A percentile compares a stretch with the other conserved stretches of the same genome.
phyloP scores from a whole-genome alignment of 2,329 filamentous ascomycete genomes.

The Penicillium sp. region DNA sequence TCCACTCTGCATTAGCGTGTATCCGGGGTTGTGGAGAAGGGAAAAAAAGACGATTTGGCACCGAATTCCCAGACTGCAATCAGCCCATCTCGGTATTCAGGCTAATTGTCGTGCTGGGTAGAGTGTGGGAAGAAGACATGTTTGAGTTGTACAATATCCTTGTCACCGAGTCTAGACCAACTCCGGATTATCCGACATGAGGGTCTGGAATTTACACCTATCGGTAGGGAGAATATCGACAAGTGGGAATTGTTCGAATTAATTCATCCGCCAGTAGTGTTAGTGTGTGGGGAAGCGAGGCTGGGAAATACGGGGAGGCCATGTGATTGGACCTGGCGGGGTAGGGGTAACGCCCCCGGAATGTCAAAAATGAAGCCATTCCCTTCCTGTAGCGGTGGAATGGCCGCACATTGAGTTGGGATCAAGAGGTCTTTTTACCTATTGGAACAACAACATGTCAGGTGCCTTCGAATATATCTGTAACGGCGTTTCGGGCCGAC shows the following conservation, averaged over 20 bases:
- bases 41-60: neutral
- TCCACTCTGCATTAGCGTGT: slow-evolving; percentile 7
- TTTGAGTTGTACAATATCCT: neutral
- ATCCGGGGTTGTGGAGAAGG: slow-evolving; percentile 15
- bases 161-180: slow-evolving; percentile 3
- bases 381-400: slow-evolving; percentile 19
- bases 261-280: slow-evolving; percentile 7
- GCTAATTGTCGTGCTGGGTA: slow-evolving; percentile 6
- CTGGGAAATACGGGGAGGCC: neutral
- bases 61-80: neutral
- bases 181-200: slow-evolving; percentile 8
- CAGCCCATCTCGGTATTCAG: slow-evolving; percentile 12
- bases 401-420: no score
- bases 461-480: neutral
- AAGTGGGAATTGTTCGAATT: neutral
- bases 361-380: slow-evolving; percentile 9
- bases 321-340: slow-evolving; percentile 11
- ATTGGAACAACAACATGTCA: neutral
- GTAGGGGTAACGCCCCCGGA: slow-evolving; percentile 5
- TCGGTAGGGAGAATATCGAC: neutral
- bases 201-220: slow-evolving; percentile 19
- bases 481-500: neutral
- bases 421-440: neutral
- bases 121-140: neutral
- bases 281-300: slow-evolving; percentile 18